These are phyloP conservation scores for Colletotrichum australisinense DNA, from an alignment of 2,329 filamentous ascomycete genomes.

Conservation along the genomic window DNA sequence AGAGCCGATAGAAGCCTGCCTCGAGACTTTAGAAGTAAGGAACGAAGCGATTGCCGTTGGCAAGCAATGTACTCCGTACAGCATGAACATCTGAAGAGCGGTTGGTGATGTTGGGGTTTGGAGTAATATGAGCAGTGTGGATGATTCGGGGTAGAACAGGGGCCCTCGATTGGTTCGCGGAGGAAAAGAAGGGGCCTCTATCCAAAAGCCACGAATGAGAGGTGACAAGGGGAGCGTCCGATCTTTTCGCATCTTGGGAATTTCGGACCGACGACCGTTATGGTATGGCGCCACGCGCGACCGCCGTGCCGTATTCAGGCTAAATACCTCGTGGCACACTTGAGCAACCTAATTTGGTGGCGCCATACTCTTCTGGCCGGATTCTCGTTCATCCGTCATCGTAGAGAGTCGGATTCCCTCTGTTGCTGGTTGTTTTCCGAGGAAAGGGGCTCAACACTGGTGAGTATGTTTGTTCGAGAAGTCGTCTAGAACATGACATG, in stretches of 20 bases:
- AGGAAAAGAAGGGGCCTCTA: constrained; percentile 3
- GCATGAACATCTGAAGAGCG: not conserved
- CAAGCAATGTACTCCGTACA: not conserved
- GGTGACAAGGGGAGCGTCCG: not conserved
- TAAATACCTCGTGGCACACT: constrained; percentile 32
- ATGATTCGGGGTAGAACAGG: constrained; percentile 35
- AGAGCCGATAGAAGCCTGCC: not conserved
- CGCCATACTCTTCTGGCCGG: not conserved
- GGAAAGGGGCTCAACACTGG: not conserved
- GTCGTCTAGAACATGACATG: not conserved
- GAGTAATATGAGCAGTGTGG: constrained; percentile 22
- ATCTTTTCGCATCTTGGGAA: constrained; percentile 34
- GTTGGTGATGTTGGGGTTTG: constrained; percentile 1
- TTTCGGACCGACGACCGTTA: constrained; percentile 36
- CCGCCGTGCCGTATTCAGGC: constrained; percentile 30
- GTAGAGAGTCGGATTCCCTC: not conserved
- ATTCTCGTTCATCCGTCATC: not conserved
- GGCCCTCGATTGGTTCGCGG: constrained; percentile 28
- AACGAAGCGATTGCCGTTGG: not conserved
- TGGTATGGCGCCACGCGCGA: constrained; percentile 34
- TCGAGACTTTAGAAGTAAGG: not conserved
- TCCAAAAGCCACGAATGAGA: constrained; percentile 33
- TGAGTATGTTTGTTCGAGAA: not conserved
- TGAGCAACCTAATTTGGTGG: constrained; percentile 29
- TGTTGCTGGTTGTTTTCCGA: not conserved